A percentile compares a stretch with the other conserved stretches of the same genome.
These are phyloP conservation scores for Jamesozyma piceae DNA, from an alignment of 805 yeast genomes.

Conservation along the genomic window DNA sequence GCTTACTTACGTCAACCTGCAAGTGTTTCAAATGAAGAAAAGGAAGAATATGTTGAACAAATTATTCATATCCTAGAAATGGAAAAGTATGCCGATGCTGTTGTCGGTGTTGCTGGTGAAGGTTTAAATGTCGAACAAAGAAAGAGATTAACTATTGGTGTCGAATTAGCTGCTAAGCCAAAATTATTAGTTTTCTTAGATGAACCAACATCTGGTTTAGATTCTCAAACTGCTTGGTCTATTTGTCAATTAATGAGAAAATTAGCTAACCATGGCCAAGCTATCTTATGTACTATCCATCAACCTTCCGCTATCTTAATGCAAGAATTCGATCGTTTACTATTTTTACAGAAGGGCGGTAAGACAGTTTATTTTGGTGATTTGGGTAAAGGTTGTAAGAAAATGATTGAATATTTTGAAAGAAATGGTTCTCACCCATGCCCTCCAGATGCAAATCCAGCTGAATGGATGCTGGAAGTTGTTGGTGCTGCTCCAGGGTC, in stretches of 20 bases:
- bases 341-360: too few relatives aligned
- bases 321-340: slow-evolving; percentile 67
- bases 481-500: slow-evolving; percentile 52
- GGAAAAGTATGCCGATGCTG: slow-evolving; percentile 45
- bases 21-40: too few relatives aligned
- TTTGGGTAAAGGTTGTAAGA: slow-evolving; percentile 44
- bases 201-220: too few relatives aligned
- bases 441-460: slow-evolving; percentile 66
- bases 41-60: slow-evolving; percentile 59
- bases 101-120: too few relatives aligned
- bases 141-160: slow-evolving; percentile 52
- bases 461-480: too few relatives aligned
- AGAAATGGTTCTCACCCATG: slow-evolving; percentile 54
- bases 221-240: slow-evolving; percentile 51
- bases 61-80: slow-evolving; percentile 54
- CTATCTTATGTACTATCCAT: slow-evolving; percentile 62
- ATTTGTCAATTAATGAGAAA: slow-evolving; percentile 48
- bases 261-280: slow-evolving; percentile 53
- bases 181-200: slow-evolving; percentile 47
- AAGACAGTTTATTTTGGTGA: slow-evolving; percentile 73
- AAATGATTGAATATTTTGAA: slow-evolving; percentile 59
- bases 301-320: slow-evolving; percentile 73
- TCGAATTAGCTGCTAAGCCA: slow-evolving; percentile 56
- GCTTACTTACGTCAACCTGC: slow-evolving; percentile 58
- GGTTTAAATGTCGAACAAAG: too few relatives aligned